Evolutionary conservation across 1,139 yeast species (phyloP).

Genomic region (Candida sanyaensis): DNA sequence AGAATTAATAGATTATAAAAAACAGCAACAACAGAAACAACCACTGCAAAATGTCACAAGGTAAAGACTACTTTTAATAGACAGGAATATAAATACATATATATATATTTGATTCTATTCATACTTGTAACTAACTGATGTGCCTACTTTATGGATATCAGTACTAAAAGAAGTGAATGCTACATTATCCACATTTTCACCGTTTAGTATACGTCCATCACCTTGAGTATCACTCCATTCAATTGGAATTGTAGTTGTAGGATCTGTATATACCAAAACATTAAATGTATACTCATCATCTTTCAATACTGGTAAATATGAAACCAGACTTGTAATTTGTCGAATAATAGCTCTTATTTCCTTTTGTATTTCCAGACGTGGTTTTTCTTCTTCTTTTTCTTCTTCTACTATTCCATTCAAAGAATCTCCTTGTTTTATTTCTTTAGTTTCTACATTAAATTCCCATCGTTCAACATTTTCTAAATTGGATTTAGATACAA

Average conservation of each 20-base stretch:
- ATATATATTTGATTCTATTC: conserved; percentile 8
- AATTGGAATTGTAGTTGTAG: conserved; percentile 59
- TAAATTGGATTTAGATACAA: conserved; percentile 65
- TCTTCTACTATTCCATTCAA: neutral
- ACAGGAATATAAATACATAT: neutral
- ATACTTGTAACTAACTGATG: conserved; percentile 69
- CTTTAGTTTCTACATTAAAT: conserved; percentile 59
- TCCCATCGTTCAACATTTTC: conserved; percentile 87
- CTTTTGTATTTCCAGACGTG: conserved; percentile 56
- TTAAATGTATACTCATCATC: conserved; percentile 78
- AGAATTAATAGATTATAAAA: conserved; percentile 18
- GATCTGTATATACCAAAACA: conserved; percentile 82
- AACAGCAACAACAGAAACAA: neutral
- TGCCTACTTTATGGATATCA: conserved; percentile 68
- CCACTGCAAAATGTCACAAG: neutral
- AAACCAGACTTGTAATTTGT: conserved; percentile 86
- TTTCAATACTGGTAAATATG: conserved; percentile 75
- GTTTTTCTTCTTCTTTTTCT: conserved; percentile 23
- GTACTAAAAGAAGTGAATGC: conserved; percentile 72
- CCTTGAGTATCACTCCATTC: conserved; percentile 82
- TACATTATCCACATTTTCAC: conserved; percentile 63
- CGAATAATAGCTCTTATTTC: conserved; percentile 86
- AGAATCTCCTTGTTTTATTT: conserved; percentile 9
- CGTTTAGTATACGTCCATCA: conserved; percentile 57
- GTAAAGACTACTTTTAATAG: neutral